Base-by-base conservation (phyloP, 1,284 basidiomycete genomes). In the Tilletia indica region DNA sequence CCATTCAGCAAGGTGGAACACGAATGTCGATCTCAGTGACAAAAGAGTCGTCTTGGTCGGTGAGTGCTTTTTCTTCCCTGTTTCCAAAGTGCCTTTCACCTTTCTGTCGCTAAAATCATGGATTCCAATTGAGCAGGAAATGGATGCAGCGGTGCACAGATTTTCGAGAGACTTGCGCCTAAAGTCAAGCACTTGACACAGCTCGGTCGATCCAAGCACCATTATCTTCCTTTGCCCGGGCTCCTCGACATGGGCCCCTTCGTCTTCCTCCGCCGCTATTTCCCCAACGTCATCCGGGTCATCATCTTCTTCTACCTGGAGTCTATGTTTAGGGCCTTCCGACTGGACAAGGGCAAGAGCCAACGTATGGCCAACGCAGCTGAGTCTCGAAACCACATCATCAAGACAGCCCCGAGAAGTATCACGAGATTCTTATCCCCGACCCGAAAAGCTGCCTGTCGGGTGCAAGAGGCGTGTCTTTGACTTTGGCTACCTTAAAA, bases 1-100 rank as follows among this genome's bases (percentile, higher is more conserved):
- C 74, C 85, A 85, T 71, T 83, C 83, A 31, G 83, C 83, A 0
- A 72, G 80, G 6, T 85, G 85, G 85, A 80, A 85, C 68, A 78
- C 82, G 48, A 73, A 72, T 12, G 79, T 85, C 48, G 73, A 80
- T 31, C 61, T 84, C 42, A 78, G 75, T 54, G 77, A 78, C 68
- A 85, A 85, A 70, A 73, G 82, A 42, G 84, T 85, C 11, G 76
- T 83, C 19, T 74, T 85, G 19, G 77, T 85, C 6, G 82, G 82
- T 58, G 82, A 83, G 54, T 81, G 81, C 4, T 83, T 77, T 49
- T 19, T 45, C 34, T n/a, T 8, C 34, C 34, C 31, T 36, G 19
- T n/a, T 25, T 31, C 25, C 25, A 31, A 31, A 31, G 25, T 31
- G 25, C 25, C 25, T 31, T 31, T 31, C 25, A 31, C 25, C 25